Base-by-base conservation (phyloP, 306 rosid genomes). In the Corylus heterophylla region DNA sequence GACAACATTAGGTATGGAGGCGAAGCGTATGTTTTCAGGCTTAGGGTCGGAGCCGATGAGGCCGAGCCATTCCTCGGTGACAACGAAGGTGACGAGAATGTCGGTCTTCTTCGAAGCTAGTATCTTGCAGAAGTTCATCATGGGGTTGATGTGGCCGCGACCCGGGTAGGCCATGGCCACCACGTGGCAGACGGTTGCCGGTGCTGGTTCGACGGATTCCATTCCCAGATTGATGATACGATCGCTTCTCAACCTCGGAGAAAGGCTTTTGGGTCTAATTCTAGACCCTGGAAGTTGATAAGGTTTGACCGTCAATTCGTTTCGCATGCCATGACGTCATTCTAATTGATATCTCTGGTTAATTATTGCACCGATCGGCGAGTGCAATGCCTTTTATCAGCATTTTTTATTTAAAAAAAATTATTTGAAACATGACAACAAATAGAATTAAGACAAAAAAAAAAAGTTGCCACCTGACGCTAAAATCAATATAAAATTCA, bases 111-210 rank as follows among this genome's bases (percentile, higher is more conserved):
- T 78, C 31, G 73, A 79, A 64, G 74, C 55, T 12, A 49, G 52
- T 10, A 79, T 47, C 50, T 83, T 83, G 87, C 87, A 83, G 81
- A 83, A 20, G 76, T 54, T 79, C 81, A 79, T 75, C 81, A 83
- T 31, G 25, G 87, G 52, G 69, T 87, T 84, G 69, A 87, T 37
- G 56, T 83, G 87, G 45, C 90, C 84, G 27, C 84, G 49, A 27
- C 85, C 84, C 2, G 90, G 90, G 22, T 11, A 84, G 3, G 90
- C 86, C 78, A 84, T 18, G 2, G 82, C 84, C 55, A 81, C 80
- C 16, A 81, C 50, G 82, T 87, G 86, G 74, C 69, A 72, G 58
- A 58, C 27, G 3, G 61, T 1, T 9, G 3, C 14, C 64, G 66
- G n/a, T 1, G 76, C 42, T 2, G 3, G 29, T 62, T 12, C 5